These are phyloP conservation scores for Trichoderma semiorbis DNA, from an alignment of 2,329 filamentous ascomycete species.

Conservation along the genomic window DNA sequence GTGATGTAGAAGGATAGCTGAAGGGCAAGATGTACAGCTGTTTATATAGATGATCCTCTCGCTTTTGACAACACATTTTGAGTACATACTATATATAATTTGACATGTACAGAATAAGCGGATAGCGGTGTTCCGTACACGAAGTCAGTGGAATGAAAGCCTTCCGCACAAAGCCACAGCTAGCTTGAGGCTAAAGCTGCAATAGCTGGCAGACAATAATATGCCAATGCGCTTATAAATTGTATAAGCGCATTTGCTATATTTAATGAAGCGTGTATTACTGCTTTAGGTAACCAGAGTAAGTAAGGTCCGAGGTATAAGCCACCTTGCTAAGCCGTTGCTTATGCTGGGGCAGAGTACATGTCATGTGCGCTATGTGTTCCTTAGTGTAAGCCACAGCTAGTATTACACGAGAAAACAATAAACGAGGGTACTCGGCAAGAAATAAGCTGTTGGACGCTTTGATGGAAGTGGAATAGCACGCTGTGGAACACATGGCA, in stretches of 20 bases:
- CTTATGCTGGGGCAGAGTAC: neutral
- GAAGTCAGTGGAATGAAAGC: neutral
- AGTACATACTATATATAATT: neutral
- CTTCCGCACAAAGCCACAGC: constrained; percentile 20
- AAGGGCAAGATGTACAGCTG: neutral
- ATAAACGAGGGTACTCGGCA: neutral
- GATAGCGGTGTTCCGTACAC: neutral
- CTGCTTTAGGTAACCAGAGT: neutral
- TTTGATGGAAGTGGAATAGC: neutral
- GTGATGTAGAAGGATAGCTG: neutral
- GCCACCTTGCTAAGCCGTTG: neutral
- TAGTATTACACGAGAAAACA: neutral
- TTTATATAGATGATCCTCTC: constrained; percentile 3
- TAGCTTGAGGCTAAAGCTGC: constrained; percentile 23
- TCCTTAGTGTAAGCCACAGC: neutral
- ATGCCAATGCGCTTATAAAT: neutral
- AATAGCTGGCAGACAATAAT: neutral
- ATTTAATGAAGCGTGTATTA: neutral
- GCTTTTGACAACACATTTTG: neutral
- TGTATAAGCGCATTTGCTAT: neutral
- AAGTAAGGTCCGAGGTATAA: neutral
- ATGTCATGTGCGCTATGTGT: neutral
- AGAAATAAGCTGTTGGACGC: neutral
- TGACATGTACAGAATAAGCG: neutral
- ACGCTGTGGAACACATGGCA: neutral